Evolutionary conservation across 2,329 filamentous ascomycete genomes (phyloP).

Genomic region (Septoria petroselini): DNA sequence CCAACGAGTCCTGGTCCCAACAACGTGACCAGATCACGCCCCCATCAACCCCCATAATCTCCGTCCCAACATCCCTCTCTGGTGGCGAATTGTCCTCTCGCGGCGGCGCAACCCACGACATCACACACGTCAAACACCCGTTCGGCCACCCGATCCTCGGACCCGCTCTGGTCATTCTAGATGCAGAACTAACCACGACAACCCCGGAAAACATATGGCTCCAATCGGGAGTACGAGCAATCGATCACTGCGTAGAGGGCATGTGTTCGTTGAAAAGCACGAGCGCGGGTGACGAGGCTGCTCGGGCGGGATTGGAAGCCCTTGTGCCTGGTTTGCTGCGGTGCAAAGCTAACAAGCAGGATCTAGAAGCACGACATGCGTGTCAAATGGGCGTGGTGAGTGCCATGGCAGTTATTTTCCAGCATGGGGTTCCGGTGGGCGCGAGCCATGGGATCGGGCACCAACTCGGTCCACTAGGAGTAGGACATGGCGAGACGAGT

Average conservation of each 20-base stretch:
- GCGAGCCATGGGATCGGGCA: conserved; percentile 45
- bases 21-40: conserved; percentile 6
- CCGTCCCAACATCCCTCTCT: conserved; percentile 24
- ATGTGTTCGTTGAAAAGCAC: conserved; percentile 46
- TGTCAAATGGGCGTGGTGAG: conserved; percentile 53
- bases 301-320: conserved; percentile 40
- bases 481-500: conserved; percentile 60
- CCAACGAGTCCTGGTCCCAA: conserved; percentile 15
- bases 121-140: conserved; percentile 21
- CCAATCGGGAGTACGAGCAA: conserved; percentile 55
- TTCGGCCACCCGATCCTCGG: conserved; percentile 34
- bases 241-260: conserved; percentile 59
- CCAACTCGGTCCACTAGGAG: conserved; percentile 51
- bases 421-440: conserved; percentile 41
- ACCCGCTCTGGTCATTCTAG: conserved; percentile 55
- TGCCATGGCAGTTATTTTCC: conserved; percentile 52
- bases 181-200: conserved; percentile 51
- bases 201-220: conserved; percentile 57
- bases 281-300: conserved; percentile 39
- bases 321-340: conserved; percentile 47
- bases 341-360: conserved; percentile 39
- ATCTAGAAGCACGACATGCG: conserved; percentile 46
- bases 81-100: conserved; percentile 39
- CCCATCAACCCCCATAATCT: conserved; percentile 21
- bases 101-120: conserved; percentile 41